Conservation (phyloP, 2,329 filamentous ascomycete species). For the Colletotrichum lupini region DNA sequence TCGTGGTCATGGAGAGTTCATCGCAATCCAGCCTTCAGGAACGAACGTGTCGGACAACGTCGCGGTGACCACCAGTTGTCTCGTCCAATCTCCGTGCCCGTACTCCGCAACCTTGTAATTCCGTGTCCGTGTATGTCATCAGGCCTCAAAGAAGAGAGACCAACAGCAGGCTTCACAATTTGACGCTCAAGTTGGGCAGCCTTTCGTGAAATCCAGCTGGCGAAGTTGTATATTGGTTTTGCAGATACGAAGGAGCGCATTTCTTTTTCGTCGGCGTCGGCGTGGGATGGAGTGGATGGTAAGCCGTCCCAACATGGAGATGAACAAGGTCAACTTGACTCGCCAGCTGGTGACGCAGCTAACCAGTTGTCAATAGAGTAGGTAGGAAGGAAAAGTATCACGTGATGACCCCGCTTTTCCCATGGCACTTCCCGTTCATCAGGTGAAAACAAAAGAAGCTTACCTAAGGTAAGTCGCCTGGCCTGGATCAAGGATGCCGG, state of each 20-base stretch:
- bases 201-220: neutral
- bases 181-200: neutral
- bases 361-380: neutral
- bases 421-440: neutral
- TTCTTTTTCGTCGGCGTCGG: constrained; percentile 5
- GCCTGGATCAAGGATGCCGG: neutral
- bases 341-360: neutral
- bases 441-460: neutral
- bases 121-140: neutral
- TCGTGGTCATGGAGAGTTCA: constrained; percentile 12
- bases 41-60: constrained; percentile 4
- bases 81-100: neutral
- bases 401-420: neutral
- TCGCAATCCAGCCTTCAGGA: neutral
- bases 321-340: neutral
- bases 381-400: neutral
- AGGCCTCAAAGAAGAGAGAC: neutral
- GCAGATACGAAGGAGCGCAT: constrained; percentile 14
- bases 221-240: neutral
- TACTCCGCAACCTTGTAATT: neutral
- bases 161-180: neutral
- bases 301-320: neutral
- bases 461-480: neutral
- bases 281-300: neutral
- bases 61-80: constrained; percentile 2